Conservation (phyloP, 2,329 filamentous ascomycete genomes). For the Aureobasidium sp. region DNA sequence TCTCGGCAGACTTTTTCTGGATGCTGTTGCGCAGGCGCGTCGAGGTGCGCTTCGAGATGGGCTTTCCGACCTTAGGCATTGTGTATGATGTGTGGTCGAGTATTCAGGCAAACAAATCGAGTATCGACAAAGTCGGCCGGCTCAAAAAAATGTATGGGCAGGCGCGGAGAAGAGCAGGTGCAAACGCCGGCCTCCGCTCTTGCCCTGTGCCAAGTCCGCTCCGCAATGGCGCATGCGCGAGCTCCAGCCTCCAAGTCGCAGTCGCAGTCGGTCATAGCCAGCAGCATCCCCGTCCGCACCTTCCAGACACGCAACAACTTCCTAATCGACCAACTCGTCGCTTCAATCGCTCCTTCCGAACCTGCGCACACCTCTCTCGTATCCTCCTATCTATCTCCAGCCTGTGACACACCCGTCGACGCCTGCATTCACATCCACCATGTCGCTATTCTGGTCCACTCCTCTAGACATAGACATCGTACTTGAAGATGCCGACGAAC, state of each 20-base stretch:
- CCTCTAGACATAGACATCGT: constrained; percentile 99
- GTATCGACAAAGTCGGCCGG: background rate
- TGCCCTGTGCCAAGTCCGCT: background rate
- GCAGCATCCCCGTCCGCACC: background rate
- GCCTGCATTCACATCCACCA: constrained; percentile 28
- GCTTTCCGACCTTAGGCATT: constrained; percentile 39
- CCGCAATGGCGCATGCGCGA: background rate
- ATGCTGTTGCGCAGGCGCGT: constrained; percentile 93
- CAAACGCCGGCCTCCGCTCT: background rate
- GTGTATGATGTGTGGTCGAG: background rate
- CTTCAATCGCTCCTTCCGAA: background rate
- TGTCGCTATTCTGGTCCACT: constrained; percentile 98
- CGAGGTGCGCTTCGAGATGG: constrained; percentile 85
- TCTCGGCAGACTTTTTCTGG: constrained; percentile 80
- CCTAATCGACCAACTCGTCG: background rate
- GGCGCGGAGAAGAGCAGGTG: background rate
- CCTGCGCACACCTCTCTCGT: background rate
- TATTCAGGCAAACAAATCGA: background rate
- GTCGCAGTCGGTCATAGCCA: background rate
- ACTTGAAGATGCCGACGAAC: constrained; percentile 88
- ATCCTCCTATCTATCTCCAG: background rate
- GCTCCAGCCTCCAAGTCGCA: background rate
- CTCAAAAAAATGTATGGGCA: constrained; percentile 8
- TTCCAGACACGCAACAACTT: background rate
- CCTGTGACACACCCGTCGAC: background rate